Conservation (phyloP, 768 basidiomycete genomes). For the Kwoniella newhampshirensis region DNA sequence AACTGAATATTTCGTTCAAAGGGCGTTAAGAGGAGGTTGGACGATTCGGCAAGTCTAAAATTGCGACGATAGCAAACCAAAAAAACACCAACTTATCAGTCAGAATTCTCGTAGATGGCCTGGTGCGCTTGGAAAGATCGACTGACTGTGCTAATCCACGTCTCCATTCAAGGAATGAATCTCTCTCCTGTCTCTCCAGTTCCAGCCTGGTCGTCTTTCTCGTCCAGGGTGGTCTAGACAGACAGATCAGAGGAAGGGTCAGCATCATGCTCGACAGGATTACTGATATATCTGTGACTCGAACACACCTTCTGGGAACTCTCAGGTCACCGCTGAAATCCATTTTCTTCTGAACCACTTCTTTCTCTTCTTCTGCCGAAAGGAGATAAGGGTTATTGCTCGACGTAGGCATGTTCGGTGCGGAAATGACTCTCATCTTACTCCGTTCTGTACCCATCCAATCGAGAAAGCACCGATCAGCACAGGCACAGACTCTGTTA, state of each 20-base stretch:
- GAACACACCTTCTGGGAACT: conserved; percentile 66
- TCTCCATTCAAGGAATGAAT: conserved; percentile 89
- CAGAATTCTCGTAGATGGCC: not conserved
- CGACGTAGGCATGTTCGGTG: conserved; percentile 39
- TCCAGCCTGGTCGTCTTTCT: conserved; percentile 72
- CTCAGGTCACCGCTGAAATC: conserved; percentile 72
- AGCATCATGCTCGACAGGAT: too few species aligned
- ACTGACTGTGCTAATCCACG: conserved; percentile 85
- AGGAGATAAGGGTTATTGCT: conserved; percentile 81
- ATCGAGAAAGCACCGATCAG: not conserved
- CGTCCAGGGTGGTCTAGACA: conserved; percentile 74
- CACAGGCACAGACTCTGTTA: not conserved
- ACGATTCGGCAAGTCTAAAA: conserved; percentile 76
- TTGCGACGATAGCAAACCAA: too few species aligned
- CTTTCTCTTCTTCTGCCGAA: conserved; percentile 75
- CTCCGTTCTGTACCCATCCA: conserved; percentile 48
- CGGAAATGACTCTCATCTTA: conserved; percentile 54
- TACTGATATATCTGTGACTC: not conserved
- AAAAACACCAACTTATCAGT: too few species aligned
- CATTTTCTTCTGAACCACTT: conserved; percentile 68
- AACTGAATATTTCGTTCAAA: conserved; percentile 98
- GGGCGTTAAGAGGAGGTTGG: conserved; percentile 85
- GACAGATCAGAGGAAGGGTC: conserved; percentile 9
- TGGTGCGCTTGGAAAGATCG: not conserved
- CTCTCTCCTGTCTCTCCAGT: conserved; percentile 84